A percentile compares a stretch with the other conserved stretches of the same genome.
These are phyloP conservation scores for Venustampulla echinocandica DNA, from an alignment of 495 filamentous ascomycete species.

Conservation along the genomic window DNA sequence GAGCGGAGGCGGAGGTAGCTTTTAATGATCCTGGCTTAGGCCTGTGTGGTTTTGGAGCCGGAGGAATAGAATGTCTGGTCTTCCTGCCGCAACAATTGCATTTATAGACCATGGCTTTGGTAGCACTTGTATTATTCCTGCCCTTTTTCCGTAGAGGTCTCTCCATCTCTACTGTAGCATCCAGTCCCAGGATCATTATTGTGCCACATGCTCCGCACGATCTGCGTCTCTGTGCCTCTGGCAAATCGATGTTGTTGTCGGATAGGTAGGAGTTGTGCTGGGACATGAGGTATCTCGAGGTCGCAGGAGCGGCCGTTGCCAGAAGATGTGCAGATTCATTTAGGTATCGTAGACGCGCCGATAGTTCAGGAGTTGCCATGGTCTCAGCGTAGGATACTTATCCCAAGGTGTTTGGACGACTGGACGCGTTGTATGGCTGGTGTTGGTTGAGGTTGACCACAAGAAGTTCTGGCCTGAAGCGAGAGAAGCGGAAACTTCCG, in stretches of 20 bases:
- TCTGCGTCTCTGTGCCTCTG: constrained; percentile 36
- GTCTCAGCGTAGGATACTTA: neutral
- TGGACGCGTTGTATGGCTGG: constrained; percentile 8
- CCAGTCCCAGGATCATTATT: constrained; percentile 39
- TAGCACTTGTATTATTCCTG: neutral
- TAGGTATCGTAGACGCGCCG: constrained; percentile 26
- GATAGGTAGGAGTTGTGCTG: constrained; percentile 34
- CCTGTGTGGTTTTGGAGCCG: constrained; percentile 18
- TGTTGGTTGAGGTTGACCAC: neutral
- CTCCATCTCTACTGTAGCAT: constrained; percentile 25
- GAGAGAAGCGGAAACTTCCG: neutral
- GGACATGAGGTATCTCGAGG: constrained; percentile 41
- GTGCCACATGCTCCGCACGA: constrained; percentile 44
- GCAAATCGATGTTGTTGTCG: constrained; percentile 30
- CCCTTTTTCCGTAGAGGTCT: constrained; percentile 1
- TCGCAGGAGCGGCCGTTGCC: constrained; percentile 34
- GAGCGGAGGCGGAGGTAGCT: neutral
- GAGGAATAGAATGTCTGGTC: constrained; percentile 31
- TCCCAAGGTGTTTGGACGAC: neutral
- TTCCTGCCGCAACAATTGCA: constrained; percentile 36
- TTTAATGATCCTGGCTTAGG: too few species aligned
- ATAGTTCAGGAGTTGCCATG: constrained; percentile 19
- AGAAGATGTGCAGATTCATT: constrained; percentile 45
- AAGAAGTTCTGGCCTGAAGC: neutral
- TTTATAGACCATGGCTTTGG: constrained; percentile 24